phyloP scores from a whole-genome alignment of 495 filamentous ascomycete species.

The Penicillium odoratum region DNA sequence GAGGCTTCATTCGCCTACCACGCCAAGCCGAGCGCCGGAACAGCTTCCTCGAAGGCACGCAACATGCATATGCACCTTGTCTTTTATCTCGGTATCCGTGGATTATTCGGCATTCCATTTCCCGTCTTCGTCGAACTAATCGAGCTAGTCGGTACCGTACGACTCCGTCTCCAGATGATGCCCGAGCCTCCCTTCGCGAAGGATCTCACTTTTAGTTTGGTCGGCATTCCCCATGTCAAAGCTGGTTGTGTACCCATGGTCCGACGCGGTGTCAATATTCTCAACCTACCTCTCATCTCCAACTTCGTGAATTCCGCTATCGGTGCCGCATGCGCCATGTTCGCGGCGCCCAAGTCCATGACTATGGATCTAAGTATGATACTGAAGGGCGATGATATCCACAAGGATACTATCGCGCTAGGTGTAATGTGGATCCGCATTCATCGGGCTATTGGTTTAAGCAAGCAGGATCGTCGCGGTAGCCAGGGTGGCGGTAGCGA shows the following conservation, averaged over 20 bases:
- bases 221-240: slow-evolving; percentile 84
- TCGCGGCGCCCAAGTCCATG: slow-evolving; percentile 95
- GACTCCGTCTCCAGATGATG: slow-evolving; percentile 78
- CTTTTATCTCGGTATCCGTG: slow-evolving; percentile 80
- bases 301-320: slow-evolving; percentile 99
- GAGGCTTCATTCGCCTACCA: slow-evolving; percentile 94
- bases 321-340: slow-evolving; percentile 78
- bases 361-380: slow-evolving; percentile 88
- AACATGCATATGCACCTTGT: slow-evolving; percentile 98
- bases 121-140: slow-evolving; percentile 87
- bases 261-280: slow-evolving; percentile 81
- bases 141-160: slow-evolving; percentile 81
- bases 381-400: slow-evolving; percentile 83
- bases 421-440: slow-evolving; percentile 91
- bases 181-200: slow-evolving; percentile 91
- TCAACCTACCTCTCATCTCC: slow-evolving; percentile 89
- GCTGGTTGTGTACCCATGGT: slow-evolving; percentile 93
- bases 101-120: slow-evolving; percentile 79
- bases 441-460: slow-evolving; percentile 79
- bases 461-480: slow-evolving; percentile 86
- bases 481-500: slow-evolving; percentile 88
- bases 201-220: slow-evolving; percentile 87
- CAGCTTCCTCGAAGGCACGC: slow-evolving; percentile 73
- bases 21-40: slow-evolving; percentile 68
- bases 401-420: slow-evolving; percentile 81